A percentile compares a stretch with the other conserved stretches of the same genome.
Evolutionary conservation across 768 basidiomycete species (phyloP).

Genomic region (Boletales sp.): DNA sequence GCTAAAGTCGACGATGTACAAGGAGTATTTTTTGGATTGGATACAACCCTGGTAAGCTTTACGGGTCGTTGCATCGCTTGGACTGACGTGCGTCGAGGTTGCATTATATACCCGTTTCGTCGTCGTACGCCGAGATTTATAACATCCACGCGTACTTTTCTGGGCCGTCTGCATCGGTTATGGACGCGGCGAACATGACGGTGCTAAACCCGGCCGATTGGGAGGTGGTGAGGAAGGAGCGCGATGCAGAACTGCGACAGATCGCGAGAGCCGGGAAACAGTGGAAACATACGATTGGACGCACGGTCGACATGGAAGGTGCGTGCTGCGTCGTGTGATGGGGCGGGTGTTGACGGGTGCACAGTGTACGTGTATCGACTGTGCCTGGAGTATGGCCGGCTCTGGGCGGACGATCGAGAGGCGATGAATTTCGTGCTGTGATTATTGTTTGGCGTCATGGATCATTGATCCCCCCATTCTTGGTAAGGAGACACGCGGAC

Average conservation of each 20-base stretch:
- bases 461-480: no score
- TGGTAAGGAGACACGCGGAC: no score
- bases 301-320: conserved; percentile 93
- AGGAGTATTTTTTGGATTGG: conserved; percentile 90
- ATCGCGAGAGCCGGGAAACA: conserved; percentile 92
- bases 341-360: not conserved
- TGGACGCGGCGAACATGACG: conserved; percentile 52
- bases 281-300: conserved; percentile 86
- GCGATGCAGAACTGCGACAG: conserved; percentile 67
- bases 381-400: conserved; percentile 82
- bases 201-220: conserved; percentile 26
- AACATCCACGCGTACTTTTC: conserved; percentile 93
- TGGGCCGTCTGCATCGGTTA: conserved; percentile 63
- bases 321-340: conserved; percentile 20
- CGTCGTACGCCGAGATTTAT: conserved; percentile 87
- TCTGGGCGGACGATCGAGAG: conserved; percentile 83
- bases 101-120: conserved; percentile 90
- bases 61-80: not conserved
- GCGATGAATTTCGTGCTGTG: conserved; percentile 46
- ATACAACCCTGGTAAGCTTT: conserved; percentile 76
- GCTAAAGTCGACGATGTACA: conserved; percentile 87
- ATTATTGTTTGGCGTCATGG: not conserved
- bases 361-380: conserved; percentile 84
- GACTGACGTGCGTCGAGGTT: conserved; percentile 50
- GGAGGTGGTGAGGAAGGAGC: conserved; percentile 43